A percentile compares a stretch with the other conserved stretches of the same genome.
Conservation (phyloP, 2,329 filamentous ascomycete genomes). For the Tolypocladium tundrense region DNA sequence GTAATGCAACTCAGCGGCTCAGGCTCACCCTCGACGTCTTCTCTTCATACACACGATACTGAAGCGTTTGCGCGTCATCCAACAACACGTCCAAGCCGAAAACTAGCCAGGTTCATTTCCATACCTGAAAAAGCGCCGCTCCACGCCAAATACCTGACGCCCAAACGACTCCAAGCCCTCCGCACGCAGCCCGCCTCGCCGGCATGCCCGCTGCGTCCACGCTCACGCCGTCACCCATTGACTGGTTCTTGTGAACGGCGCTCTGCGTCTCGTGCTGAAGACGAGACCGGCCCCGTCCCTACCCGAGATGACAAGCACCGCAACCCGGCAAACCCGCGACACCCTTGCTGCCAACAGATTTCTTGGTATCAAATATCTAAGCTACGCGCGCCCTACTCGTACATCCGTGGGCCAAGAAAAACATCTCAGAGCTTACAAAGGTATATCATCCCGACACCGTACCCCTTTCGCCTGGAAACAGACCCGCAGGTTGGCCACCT, state of each 20-base stretch:
- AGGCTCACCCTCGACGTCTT: not conserved
- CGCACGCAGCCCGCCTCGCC: constrained; percentile 15
- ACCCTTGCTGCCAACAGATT: not conserved
- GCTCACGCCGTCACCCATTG: constrained; percentile 30
- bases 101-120: constrained; percentile 47
- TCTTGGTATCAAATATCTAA: not conserved
- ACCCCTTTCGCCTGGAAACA: not conserved
- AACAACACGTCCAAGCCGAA: constrained; percentile 30
- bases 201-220: constrained; percentile 18
- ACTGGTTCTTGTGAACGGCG: too few species aligned
- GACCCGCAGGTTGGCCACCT: not conserved
- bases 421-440: not conserved
- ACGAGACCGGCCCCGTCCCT: too few species aligned
- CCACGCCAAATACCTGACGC: constrained; percentile 34
- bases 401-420: not conserved
- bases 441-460: not conserved
- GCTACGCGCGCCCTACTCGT: not conserved
- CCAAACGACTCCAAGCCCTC: constrained; percentile 28
- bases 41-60: not conserved
- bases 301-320: not conserved
- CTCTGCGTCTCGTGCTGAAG: too few species aligned
- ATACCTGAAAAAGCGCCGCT: constrained; percentile 39
- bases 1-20: not conserved
- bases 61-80: not conserved
- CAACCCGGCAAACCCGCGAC: not conserved